phyloP scores from a whole-genome alignment of 208 protist species.

The Sergeia podlipaevii region DNA sequence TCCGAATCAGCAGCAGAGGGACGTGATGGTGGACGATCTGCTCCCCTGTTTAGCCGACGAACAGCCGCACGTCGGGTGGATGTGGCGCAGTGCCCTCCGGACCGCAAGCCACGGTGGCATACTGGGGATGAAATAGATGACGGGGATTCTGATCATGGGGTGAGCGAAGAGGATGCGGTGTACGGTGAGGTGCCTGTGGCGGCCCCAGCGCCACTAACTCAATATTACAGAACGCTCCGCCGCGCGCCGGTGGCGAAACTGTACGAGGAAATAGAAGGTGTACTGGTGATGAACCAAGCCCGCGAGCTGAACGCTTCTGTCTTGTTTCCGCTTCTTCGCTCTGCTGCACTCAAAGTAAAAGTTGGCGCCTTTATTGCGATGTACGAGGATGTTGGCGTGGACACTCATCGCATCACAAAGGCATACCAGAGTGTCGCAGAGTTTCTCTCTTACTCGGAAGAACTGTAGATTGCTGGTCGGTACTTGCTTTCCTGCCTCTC shows the following conservation, averaged over 20 bases:
- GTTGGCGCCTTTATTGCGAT: constrained; percentile 72
- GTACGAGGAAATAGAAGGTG: constrained; percentile 47
- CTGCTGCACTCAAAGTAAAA: constrained; percentile 77
- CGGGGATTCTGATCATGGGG: constrained; percentile 7
- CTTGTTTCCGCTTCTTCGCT: constrained; percentile 70
- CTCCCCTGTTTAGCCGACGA: background rate
- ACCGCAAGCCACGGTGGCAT: background rate
- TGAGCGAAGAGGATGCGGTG: constrained; percentile 14
- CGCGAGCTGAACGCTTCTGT: constrained; percentile 56
- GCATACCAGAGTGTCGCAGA: constrained; percentile 67
- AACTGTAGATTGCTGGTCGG: constrained; percentile 15
- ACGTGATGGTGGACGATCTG: background rate
- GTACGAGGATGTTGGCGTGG: constrained; percentile 69
- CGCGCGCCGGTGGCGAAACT: constrained; percentile 43
- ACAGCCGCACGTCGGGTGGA: constrained; percentile 7
- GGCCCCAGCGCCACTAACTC: constrained; percentile 22
- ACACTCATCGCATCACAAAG: constrained; percentile 36
- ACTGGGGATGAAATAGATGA: background rate
- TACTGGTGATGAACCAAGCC: constrained; percentile 74
- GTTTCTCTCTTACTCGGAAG: constrained; percentile 40
- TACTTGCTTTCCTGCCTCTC: background rate
- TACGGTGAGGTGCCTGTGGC: constrained; percentile 16
- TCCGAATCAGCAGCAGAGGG: background rate
- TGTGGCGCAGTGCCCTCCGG: background rate
- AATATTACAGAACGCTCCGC: constrained; percentile 31